phyloP scores from a whole-genome alignment of 2,329 filamentous ascomycete species.

The Stemphylium beticola region DNA sequence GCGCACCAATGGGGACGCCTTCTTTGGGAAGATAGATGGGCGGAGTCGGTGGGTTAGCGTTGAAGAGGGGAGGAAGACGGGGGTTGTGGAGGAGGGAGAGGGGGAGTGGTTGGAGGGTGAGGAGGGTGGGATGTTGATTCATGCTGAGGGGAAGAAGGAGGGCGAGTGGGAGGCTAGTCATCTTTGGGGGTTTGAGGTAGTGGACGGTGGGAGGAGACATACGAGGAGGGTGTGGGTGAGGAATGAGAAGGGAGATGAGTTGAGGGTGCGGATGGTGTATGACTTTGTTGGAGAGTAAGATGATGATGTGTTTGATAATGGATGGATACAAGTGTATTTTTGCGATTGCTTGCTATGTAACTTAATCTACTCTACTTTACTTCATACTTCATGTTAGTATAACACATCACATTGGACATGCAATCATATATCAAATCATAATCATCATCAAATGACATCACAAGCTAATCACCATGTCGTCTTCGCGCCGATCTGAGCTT shows the following conservation, averaged over 20 bases:
- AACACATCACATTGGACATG: too few species aligned
- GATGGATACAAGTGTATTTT: too few species aligned
- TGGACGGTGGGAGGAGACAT: conserved; percentile 15
- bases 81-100: conserved; percentile 1
- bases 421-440: too few species aligned
- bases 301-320: too few species aligned
- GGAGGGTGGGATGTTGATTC: conserved; percentile 16
- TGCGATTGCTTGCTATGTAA: too few species aligned
- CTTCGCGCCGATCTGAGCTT: background rate
- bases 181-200: conserved; percentile 21
- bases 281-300: conserved; percentile 14
- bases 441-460: background rate
- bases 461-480: too few species aligned
- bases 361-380: too few species aligned
- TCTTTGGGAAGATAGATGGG: conserved; percentile 19
- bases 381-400: too few species aligned
- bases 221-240: conserved; percentile 15
- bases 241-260: conserved; percentile 13
- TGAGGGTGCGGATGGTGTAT: conserved; percentile 18
- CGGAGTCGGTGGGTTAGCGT: conserved; percentile 20
- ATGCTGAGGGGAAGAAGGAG: conserved; percentile 16
- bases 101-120: conserved; percentile 15
- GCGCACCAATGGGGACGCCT: conserved; percentile 20
- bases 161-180: conserved; percentile 20
- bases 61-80: conserved; percentile 10